Conservation (phyloP, 441 rosid genomes). For the Croton laevigatus region DNA sequence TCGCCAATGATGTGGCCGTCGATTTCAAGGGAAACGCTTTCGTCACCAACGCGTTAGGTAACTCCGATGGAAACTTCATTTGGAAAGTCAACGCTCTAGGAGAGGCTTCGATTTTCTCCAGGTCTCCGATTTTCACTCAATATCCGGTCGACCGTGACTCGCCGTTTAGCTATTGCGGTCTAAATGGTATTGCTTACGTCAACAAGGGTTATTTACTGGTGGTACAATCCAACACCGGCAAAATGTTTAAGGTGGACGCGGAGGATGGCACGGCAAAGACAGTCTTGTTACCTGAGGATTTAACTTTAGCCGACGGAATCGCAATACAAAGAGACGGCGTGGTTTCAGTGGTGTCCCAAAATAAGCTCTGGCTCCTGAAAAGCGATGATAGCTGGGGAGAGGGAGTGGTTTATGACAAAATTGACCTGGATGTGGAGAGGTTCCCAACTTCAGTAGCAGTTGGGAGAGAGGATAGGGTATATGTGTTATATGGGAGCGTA, state of each 20-base stretch:
- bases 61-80: constrained; percentile 53
- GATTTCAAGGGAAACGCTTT: constrained; percentile 77
- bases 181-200: constrained; percentile 71
- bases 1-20: constrained; percentile 71
- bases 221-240: constrained; percentile 83
- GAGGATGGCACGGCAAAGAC: constrained; percentile 64
- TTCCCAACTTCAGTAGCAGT: constrained; percentile 55
- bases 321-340: constrained; percentile 65
- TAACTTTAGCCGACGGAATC: constrained; percentile 55
- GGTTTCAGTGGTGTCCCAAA: constrained; percentile 55
- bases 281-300: constrained; percentile 46
- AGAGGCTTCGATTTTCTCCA: constrained; percentile 62
- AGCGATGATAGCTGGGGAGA: constrained; percentile 73
- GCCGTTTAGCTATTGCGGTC: constrained; percentile 43
- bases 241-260: constrained; percentile 78
- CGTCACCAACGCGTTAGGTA: constrained; percentile 55
- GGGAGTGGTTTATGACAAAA: constrained; percentile 67
- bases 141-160: constrained; percentile 36
- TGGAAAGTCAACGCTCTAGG: constrained; percentile 69
- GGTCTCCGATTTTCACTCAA: constrained; percentile 44
- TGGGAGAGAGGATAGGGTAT: constrained; percentile 59
- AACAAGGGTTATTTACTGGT: constrained; percentile 77
- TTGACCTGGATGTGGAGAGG: constrained; percentile 55
- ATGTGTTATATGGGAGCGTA: constrained; percentile 71
- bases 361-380: constrained; percentile 65